phyloP scores from a whole-genome alignment of 805 yeast species.

The Yarrowia sp. region DNA sequence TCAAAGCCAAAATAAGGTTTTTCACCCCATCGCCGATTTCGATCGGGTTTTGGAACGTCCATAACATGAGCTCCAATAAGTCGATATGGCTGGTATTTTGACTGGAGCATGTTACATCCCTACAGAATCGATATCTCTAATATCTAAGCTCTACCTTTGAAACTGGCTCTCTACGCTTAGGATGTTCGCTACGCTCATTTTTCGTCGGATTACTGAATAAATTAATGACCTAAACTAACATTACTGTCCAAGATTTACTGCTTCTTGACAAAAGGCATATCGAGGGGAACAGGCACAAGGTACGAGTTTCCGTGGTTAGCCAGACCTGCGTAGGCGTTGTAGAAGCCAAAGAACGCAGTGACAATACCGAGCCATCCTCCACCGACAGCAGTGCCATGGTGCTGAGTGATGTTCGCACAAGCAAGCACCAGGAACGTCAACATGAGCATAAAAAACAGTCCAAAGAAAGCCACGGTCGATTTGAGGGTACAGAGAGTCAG shows the following conservation, averaged over 20 bases:
- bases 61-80: too few species aligned
- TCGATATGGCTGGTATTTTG: too few species aligned
- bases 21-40: too few species aligned
- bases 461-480: slow-evolving; percentile 53
- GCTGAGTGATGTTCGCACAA: slow-evolving; percentile 53
- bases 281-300: slow-evolving; percentile 49
- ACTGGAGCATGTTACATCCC: too few species aligned
- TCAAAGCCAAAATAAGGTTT: too few species aligned
- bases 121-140: too few species aligned
- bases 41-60: too few species aligned
- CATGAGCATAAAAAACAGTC: slow-evolving; percentile 47
- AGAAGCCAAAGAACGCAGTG: slow-evolving; percentile 63
- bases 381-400: slow-evolving; percentile 44
- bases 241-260: neutral
- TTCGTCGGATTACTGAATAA: neutral
- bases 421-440: slow-evolving; percentile 50
- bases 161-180: too few species aligned
- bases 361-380: slow-evolving; percentile 67
- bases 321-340: slow-evolving; percentile 68
- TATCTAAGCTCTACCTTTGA: too few species aligned
- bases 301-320: slow-evolving; percentile 65
- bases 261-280: slow-evolving; percentile 45
- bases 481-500: slow-evolving; percentile 50
- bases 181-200: too few species aligned
- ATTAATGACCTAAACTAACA: slow-evolving; percentile 20